These are phyloP conservation scores for Brassica incana DNA, from an alignment of 345 rosid species.

Conservation along the genomic window DNA sequence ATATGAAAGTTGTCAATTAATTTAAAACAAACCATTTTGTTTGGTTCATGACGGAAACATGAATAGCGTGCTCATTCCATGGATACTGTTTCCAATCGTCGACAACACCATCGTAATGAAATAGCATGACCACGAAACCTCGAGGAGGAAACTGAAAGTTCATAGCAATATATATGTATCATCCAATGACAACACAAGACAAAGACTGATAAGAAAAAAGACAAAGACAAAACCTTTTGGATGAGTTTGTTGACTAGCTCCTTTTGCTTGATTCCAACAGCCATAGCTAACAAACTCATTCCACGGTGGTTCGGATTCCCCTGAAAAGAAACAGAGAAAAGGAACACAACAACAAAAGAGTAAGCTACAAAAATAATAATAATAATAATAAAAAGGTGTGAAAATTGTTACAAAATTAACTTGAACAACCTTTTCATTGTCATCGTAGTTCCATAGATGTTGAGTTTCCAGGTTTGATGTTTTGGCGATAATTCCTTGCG, in stretches of 20 bases:
- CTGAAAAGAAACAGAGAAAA: slow-evolving; percentile 34
- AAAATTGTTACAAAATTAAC: background rate
- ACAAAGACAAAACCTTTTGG: slow-evolving; percentile 50
- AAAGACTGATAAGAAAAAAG: background rate
- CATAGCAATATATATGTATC: background rate
- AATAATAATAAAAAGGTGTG: background rate
- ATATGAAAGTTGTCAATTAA: background rate
- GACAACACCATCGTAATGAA: slow-evolving; percentile 86
- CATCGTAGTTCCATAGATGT: slow-evolving; percentile 52
- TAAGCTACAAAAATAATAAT: background rate
- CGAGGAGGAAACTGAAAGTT: slow-evolving; percentile 59
- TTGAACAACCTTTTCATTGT: slow-evolving; percentile 42
- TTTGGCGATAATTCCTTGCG: slow-evolving; percentile 58
- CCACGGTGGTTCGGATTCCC: slow-evolving; percentile 36
- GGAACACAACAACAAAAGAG: background rate
- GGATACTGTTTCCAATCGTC: slow-evolving; percentile 71
- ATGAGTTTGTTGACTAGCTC: slow-evolving; percentile 61
- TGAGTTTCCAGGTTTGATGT: slow-evolving; percentile 64
- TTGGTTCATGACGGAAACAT: slow-evolving; percentile 74
- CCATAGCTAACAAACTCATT: slow-evolving; percentile 61
- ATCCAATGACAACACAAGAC: background rate
- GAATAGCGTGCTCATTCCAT: slow-evolving; percentile 66
- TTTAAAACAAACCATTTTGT: slow-evolving; percentile 71
- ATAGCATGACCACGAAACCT: slow-evolving; percentile 72
- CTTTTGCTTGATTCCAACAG: slow-evolving; percentile 78